phyloP scores from a whole-genome alignment of 768 basidiomycete species.

The Leccinum longicurvipes region DNA sequence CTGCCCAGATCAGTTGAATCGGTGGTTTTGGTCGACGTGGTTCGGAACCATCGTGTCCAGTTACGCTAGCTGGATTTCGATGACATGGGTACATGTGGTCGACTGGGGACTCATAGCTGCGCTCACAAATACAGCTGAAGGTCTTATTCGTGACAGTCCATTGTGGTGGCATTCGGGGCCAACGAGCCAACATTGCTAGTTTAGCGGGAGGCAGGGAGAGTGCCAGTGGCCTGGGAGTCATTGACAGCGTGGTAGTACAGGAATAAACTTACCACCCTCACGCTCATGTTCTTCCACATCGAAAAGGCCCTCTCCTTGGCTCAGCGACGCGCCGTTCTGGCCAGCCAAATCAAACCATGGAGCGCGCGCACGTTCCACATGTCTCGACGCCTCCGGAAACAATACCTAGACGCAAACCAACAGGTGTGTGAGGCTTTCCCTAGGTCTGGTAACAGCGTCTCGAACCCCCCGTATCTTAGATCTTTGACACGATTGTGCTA shows the following conservation, averaged over 20 bases:
- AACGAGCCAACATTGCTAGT: too few relatives aligned
- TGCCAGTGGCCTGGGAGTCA: background rate
- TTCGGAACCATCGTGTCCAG: background rate
- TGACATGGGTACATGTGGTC: background rate
- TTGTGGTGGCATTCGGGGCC: too few relatives aligned
- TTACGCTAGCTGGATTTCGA: background rate
- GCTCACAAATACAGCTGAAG: too few relatives aligned
- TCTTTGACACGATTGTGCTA: slow-evolving; percentile 32
- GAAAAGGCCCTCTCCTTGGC: slow-evolving; percentile 1
- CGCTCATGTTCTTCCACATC: slow-evolving; percentile 15
- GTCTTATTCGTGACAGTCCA: too few relatives aligned
- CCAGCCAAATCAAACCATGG: slow-evolving; percentile 23
- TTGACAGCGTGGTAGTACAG: background rate
- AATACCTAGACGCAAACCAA: slow-evolving; percentile 45
- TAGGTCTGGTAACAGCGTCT: background rate
- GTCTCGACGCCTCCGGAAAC: slow-evolving; percentile 30
- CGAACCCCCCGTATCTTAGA: slow-evolving; percentile 24
- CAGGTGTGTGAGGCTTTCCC: slow-evolving; percentile 32
- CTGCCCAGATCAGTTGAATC: background rate
- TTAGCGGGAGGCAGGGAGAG: background rate
- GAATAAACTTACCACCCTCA: background rate
- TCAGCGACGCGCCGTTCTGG: slow-evolving; percentile 4
- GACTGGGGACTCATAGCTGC: too few relatives aligned
- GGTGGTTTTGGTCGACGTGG: background rate
- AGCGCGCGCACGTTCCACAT: slow-evolving; percentile 36